Percentiles rank a stretch among this genome's conserved stretches.
These are phyloP conservation scores for Leishmania mexicana DNA, from an alignment of 208 protist species.

Conservation along the genomic window DNA sequence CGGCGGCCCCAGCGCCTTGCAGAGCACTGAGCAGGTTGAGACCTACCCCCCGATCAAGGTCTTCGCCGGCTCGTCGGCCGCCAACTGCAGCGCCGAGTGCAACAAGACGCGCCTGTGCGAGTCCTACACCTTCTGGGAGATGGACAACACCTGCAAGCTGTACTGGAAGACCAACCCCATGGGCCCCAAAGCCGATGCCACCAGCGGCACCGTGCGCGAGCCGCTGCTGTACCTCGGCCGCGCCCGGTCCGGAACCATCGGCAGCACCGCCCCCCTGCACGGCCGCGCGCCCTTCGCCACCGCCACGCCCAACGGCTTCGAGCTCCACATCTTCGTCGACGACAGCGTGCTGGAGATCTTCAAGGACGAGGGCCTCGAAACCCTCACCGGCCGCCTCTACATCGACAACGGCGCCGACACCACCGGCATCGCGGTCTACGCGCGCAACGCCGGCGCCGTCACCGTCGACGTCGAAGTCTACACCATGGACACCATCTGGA, in stretches of 20 bases:
- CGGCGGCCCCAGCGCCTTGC: slow-evolving; percentile 9
- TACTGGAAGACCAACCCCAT: slow-evolving; percentile 32
- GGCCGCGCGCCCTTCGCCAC: slow-evolving; percentile 40
- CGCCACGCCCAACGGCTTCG: slow-evolving; percentile 28
- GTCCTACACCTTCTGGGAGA: slow-evolving; percentile 26
- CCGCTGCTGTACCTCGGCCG: slow-evolving; percentile 40
- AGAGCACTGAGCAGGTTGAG: slow-evolving; percentile 7
- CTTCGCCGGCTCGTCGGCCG: slow-evolving; percentile 13
- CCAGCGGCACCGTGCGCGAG: slow-evolving; percentile 20
- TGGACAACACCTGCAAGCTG: slow-evolving; percentile 20
- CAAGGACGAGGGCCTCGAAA: slow-evolving; percentile 48
- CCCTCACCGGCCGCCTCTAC: slow-evolving; percentile 38
- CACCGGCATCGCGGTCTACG: slow-evolving; percentile 31
- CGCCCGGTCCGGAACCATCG: slow-evolving; percentile 30
- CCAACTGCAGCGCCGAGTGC: slow-evolving; percentile 43
- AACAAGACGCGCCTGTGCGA: slow-evolving; percentile 32
- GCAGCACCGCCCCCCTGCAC: slow-evolving; percentile 26
- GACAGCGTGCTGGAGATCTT: slow-evolving; percentile 47
- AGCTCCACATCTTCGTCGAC: slow-evolving; percentile 44
- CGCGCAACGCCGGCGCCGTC: slow-evolving; percentile 21
- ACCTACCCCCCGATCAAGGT: slow-evolving; percentile 23
- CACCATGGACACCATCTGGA: slow-evolving; percentile 43
- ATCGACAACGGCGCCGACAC: slow-evolving; percentile 12
- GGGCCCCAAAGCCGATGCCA: neutral
- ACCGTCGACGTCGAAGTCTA: slow-evolving; percentile 28